A percentile compares a stretch with the other conserved stretches of the same genome.
These are phyloP conservation scores for Mycena vulgaris DNA, from an alignment of 768 basidiomycete species.

Conservation along the genomic window DNA sequence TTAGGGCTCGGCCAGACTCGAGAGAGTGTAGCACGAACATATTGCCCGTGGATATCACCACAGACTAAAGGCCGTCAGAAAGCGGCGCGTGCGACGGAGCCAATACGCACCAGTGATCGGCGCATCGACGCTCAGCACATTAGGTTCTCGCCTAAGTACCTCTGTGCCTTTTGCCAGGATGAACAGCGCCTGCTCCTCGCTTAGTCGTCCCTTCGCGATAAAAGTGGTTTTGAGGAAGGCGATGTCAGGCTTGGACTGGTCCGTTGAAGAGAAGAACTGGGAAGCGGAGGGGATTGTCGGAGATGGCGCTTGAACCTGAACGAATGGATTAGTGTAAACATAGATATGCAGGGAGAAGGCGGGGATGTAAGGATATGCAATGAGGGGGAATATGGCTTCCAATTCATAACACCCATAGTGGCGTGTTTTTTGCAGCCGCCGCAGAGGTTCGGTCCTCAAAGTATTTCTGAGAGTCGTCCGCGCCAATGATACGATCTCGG, in stretches of 20 bases:
- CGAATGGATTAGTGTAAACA: constrained; percentile 1
- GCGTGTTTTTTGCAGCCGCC: background rate
- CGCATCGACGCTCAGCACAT: constrained; percentile 94
- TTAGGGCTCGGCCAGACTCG: constrained; percentile 21
- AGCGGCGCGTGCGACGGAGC: background rate
- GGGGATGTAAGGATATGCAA: background rate
- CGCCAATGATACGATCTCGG: background rate
- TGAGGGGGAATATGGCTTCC: background rate
- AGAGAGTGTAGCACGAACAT: constrained; percentile 69
- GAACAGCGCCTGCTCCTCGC: constrained; percentile 95
- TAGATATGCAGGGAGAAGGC: background rate
- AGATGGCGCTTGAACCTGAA: constrained; percentile 96
- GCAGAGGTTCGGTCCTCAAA: background rate
- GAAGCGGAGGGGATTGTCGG: constrained; percentile 93
- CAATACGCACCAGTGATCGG: constrained; percentile 89
- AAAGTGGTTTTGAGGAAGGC: constrained; percentile 99
- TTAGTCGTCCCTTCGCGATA: constrained; percentile 95
- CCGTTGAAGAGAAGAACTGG: constrained; percentile 90
- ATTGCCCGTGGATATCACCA: constrained; percentile 99
- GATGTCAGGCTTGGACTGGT: constrained; percentile 93
- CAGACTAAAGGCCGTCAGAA: constrained; percentile 71
- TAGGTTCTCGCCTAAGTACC: constrained; percentile 86
- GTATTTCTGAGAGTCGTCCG: background rate
- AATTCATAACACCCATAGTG: background rate
- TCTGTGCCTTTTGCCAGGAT: constrained; percentile 93